Conservation (phyloP, 2,329 filamentous ascomycete species). For the Bisporella sp. region DNA sequence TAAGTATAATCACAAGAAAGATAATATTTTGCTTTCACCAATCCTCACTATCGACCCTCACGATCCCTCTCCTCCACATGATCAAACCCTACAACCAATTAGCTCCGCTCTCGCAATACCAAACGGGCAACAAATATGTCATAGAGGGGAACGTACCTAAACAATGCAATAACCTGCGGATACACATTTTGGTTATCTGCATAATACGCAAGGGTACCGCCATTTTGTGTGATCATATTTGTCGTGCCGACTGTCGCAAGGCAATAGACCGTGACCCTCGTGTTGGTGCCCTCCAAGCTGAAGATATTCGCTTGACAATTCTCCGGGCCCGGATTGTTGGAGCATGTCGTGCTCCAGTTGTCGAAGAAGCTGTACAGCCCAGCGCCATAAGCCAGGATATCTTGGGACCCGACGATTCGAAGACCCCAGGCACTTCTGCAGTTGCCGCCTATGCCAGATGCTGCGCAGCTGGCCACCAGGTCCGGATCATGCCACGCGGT, state of each 20-base stretch:
- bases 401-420: conserved; percentile 44
- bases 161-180: conserved; percentile 13
- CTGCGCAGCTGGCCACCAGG: conserved; percentile 38
- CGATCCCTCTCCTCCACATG: no score
- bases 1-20: no score
- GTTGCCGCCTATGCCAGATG: conserved; percentile 28
- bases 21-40: no score
- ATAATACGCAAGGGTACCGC: conserved; percentile 4
- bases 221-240: conserved; percentile 14
- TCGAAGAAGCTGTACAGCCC: conserved; percentile 55
- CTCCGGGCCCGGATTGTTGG: conserved; percentile 2
- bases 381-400: conserved; percentile 43
- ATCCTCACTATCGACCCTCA: no score
- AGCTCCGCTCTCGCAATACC: no score
- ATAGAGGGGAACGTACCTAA: not conserved
- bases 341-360: conserved; percentile 38
- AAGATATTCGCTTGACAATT: conserved; percentile 17
- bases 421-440: conserved; percentile 60
- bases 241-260: conserved; percentile 15
- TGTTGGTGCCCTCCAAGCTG: conserved; percentile 12
- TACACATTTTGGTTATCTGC: conserved; percentile 16
- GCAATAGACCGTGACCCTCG: conserved; percentile 13
- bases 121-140: no score
- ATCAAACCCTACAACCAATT: no score
- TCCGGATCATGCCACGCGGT: conserved; percentile 39